Evolutionary conservation across 495 filamentous ascomycete species (phyloP), one percentile per base, ranked within the genome.

Genomic region (Thermothielavioides terrestris): DNA sequence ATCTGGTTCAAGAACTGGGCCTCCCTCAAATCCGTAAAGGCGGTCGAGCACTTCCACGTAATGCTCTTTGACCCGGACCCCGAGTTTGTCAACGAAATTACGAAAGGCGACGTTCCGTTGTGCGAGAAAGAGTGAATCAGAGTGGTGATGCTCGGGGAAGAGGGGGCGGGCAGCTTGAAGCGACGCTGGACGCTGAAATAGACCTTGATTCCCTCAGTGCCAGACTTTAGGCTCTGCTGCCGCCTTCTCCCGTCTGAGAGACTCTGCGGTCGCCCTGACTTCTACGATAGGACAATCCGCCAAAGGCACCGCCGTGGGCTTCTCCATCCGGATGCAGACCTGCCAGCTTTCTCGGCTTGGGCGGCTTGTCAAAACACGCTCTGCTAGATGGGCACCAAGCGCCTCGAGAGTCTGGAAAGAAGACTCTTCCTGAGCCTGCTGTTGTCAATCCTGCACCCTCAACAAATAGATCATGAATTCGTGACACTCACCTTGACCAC

Each of bases 31-130:
- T 85, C 79, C 3, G 77, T 95, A 11, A 79, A 87, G 53, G 79
- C 84, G n/a, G 77, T 94, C n/a, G 89, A 95, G 72, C 89, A 95
- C 60, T 92, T 95, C 66, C 89, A 95, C 65, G 85, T 95, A 60
- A 89, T 95, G 86, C 69, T 95, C 37, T 82, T 79, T 64, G 74
- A 85, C 41, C 82, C 88, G 4, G 81, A 88, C 60, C 70, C 71
- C 39, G 76, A 68, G 28, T 88, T 90, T 51, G 59, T 95, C 27
- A 66, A 73, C 52, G 74, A 83, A 52, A 78, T 94, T 55, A 94
- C 89, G 2, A 65, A 76, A 23, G 85, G 84, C 4, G 87, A 95
- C 68, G 70, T 86, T 9, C 81, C 86, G 2, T 57, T 83, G 58
- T 67, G 68, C 46, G 52, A 62, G 40, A 58, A 31, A 25, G 46